A percentile compares a stretch with the other conserved stretches of the same genome.
Evolutionary conservation across 1,284 basidiomycete genomes (phyloP).

Genomic region (Microbotryum lychnidis-dioicae): DNA sequence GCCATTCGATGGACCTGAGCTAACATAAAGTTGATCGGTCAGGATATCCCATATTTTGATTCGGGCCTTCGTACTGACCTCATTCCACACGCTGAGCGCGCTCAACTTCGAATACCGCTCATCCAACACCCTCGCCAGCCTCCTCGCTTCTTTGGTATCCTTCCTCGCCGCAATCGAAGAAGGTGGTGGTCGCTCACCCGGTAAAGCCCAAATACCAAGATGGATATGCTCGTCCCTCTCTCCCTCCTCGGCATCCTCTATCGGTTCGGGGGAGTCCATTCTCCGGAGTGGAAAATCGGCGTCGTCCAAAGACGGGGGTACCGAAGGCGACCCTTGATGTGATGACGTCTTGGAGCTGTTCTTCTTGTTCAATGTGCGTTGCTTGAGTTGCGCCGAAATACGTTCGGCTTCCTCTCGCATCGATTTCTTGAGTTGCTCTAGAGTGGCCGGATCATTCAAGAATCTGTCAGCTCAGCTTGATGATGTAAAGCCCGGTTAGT

Average conservation of each 20-base stretch:
- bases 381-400: conserved; percentile 16
- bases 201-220: conserved; percentile 52
- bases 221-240: not conserved
- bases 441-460: not conserved
- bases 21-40: too few species aligned
- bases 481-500: too few species aligned
- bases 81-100: conserved; percentile 20
- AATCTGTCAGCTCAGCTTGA: too few species aligned
- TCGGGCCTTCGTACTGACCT: conserved; percentile 1
- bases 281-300: not conserved
- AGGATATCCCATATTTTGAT: too few species aligned
- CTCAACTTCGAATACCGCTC: conserved; percentile 23
- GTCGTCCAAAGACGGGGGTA: not conserved
- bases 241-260: not conserved
- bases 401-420: conserved; percentile 26
- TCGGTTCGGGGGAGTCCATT: conserved; percentile 21
- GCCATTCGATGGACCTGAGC: too few species aligned
- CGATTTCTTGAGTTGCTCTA: conserved; percentile 24
- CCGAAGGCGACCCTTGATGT: not conserved
- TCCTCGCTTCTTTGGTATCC: conserved; percentile 48
- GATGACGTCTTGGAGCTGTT: not conserved
- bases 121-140: conserved; percentile 24
- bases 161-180: conserved; percentile 69
- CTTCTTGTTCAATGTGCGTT: conserved; percentile 5
- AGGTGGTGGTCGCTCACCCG: conserved; percentile 64